Percentiles rank a stretch among this genome's conserved stretches.
phyloP scores from a whole-genome alignment of 1,139 yeast genomes.

The Diutina ranongensis region DNA sequence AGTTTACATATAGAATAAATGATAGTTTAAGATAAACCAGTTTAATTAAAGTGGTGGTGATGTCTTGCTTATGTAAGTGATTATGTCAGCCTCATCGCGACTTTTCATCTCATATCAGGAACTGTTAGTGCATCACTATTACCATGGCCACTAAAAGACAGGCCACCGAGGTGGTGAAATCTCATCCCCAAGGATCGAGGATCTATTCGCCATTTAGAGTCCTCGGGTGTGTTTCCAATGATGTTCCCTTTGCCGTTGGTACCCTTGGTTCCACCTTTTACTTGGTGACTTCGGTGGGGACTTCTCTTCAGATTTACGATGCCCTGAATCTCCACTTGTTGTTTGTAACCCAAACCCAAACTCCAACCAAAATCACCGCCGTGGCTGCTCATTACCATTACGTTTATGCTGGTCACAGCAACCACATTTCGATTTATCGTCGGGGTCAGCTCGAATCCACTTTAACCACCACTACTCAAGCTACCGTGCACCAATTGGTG shows the following conservation, averaged over 20 bases:
- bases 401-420: slow-evolving; percentile 69
- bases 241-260: slow-evolving; percentile 78
- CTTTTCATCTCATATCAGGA: background rate
- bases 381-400: slow-evolving; percentile 76
- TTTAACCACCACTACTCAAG: slow-evolving; percentile 15
- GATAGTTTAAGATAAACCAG: too few species aligned
- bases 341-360: slow-evolving; percentile 76
- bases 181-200: slow-evolving; percentile 13
- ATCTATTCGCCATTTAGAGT: slow-evolving; percentile 37
- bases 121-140: background rate
- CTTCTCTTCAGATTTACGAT: slow-evolving; percentile 86
- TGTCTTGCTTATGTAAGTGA: too few species aligned
- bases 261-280: slow-evolving; percentile 82
- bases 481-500: slow-evolving; percentile 33
- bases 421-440: slow-evolving; percentile 63
- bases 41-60: too few species aligned
- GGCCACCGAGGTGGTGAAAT: background rate
- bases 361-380: slow-evolving; percentile 57
- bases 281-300: slow-evolving; percentile 83
- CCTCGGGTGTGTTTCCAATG: slow-evolving; percentile 63
- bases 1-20: background rate
- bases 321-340: slow-evolving; percentile 77
- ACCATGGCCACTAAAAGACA: slow-evolving; percentile 2
- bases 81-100: too few species aligned
- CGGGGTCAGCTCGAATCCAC: slow-evolving; percentile 69